Percentiles rank a stretch among this genome's conserved stretches.
Evolutionary conservation across 2,329 filamentous ascomycete species (phyloP).

Genomic region (Sphaerostilbella broomeana): DNA sequence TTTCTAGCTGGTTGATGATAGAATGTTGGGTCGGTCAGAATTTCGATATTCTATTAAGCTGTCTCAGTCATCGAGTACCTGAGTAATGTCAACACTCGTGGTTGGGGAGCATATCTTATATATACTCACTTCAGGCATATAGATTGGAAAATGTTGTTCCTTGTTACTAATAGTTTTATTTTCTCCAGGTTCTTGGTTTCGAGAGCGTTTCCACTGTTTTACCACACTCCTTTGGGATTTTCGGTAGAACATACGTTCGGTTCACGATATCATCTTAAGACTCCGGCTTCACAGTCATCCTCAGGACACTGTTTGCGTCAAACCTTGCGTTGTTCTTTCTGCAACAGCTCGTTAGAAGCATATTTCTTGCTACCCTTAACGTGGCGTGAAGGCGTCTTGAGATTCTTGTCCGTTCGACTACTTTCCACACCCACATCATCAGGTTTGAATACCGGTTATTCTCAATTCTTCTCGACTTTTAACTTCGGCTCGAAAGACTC

Average conservation of each 20-base stretch:
- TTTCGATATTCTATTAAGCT: too few relatives aligned
- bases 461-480: constrained; percentile 28
- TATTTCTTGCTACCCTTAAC: constrained; percentile 27
- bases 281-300: constrained; percentile 20
- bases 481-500: constrained; percentile 23
- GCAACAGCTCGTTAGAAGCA: constrained; percentile 21
- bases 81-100: too few relatives aligned
- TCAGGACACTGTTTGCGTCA: constrained; percentile 14
- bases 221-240: constrained; percentile 36
- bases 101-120: too few relatives aligned
- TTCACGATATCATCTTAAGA: constrained; percentile 22
- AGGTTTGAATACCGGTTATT: constrained; percentile 31
- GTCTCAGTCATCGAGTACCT: too few relatives aligned
- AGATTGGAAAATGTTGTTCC: too few relatives aligned
- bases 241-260: constrained; percentile 31
- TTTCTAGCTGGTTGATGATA: too few relatives aligned
- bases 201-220: constrained; percentile 33
- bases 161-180: constrained; percentile 18
- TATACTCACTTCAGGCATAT: too few relatives aligned
- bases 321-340: constrained; percentile 15
- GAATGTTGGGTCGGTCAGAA: too few relatives aligned
- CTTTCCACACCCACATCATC: constrained; percentile 28
- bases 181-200: constrained; percentile 38
- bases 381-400: constrained; percentile 36
- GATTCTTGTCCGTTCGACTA: constrained; percentile 31